A percentile compares a stretch with the other conserved stretches of the same genome.
phyloP scores from a whole-genome alignment of 495 filamentous ascomycete genomes.

The Lentithecium fluviatile region DNA sequence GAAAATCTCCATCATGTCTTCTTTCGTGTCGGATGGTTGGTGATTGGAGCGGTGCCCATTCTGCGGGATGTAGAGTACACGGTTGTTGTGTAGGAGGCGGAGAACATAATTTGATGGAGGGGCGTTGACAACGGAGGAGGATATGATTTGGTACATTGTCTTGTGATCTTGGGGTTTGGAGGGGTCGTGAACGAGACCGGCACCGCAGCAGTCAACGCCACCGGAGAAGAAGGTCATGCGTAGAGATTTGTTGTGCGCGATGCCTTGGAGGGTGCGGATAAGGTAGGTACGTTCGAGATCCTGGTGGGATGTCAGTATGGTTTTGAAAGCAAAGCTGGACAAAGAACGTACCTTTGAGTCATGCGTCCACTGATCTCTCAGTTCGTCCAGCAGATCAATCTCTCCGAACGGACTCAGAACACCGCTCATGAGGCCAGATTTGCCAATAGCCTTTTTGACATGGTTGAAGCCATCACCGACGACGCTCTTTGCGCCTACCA shows the following conservation, averaged over 20 bases:
- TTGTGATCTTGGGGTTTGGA: conserved; percentile 89
- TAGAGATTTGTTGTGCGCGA: conserved; percentile 86
- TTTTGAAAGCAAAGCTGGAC: neutral
- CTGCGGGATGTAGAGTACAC: conserved; percentile 80
- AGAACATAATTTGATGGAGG: conserved; percentile 81
- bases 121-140: conserved; percentile 84
- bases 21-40: conserved; percentile 80
- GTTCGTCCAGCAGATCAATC: conserved; percentile 88
- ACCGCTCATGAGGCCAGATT: conserved; percentile 88
- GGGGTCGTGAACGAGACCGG: conserved; percentile 93
- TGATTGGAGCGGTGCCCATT: conserved; percentile 82
- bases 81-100: conserved; percentile 89
- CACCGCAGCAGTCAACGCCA: conserved; percentile 86
- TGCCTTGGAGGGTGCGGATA: conserved; percentile 91
- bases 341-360: conserved; percentile 69
- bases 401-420: conserved; percentile 97
- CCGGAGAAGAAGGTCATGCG: conserved; percentile 96
- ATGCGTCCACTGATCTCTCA: conserved; percentile 97
- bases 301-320: conserved; percentile 40
- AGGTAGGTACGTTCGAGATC: conserved; percentile 96
- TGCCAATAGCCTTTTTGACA: conserved; percentile 94
- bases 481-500: conserved; percentile 89
- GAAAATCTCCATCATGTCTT: conserved; percentile 99
- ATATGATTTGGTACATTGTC: conserved; percentile 98
- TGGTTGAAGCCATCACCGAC: conserved; percentile 88